phyloP scores from a whole-genome alignment of 164 flowering plant genomes.

The Vitis vinifera region ASM3070453v1 NC_081818.1:1453001-1453500 shows the following conservation, averaged over 20 bases:
- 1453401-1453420: neutral
- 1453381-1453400: too few species aligned
- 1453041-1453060: too few species aligned
- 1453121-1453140: too few species aligned
- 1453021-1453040: too few species aligned
- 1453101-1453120: too few species aligned
- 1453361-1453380: neutral
- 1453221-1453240: neutral
- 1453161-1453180: neutral
- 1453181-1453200: neutral
- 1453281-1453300: slow-evolving; percentile 92
- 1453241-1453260: slow-evolving; percentile 54
- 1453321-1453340: slow-evolving; percentile 66
- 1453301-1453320: slow-evolving; percentile 90
- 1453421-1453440: too few species aligned
- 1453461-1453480: neutral
- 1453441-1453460: neutral
- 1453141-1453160: too few species aligned
- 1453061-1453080: too few species aligned
- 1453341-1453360: slow-evolving; percentile 4
- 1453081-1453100: too few species aligned
- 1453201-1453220: neutral
- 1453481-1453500: neutral
- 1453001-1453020: too few species aligned
- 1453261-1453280: slow-evolving; percentile 91